Evolutionary conservation across 2,329 filamentous ascomycete genomes (phyloP), one percentile per base, ranked within the genome.

Genomic region (Cercospora canescens): DNA sequence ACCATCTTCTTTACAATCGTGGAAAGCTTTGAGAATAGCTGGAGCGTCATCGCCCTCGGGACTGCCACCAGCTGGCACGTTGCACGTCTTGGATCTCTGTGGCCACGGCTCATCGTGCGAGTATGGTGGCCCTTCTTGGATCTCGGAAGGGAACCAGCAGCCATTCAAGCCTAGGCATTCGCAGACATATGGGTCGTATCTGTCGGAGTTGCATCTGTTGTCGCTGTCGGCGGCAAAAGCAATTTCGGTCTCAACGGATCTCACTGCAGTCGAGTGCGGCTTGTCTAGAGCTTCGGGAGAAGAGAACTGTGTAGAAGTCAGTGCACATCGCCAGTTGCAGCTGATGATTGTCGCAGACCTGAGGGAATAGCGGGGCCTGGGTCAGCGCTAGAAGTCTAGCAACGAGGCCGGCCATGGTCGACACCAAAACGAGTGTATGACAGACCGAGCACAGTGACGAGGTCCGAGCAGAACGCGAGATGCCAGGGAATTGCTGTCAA

Each of bases 21-120:
- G 72, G 72, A 87, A 86, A 0, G 85, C 85, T 6, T 79, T 67
- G 1, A 85, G 70, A 60, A 87, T 86, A 35, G 85, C 82, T 14
- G 84, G 83, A 28, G 82, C 81, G 73, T 87, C 85, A 70, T 87
- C 84, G 28, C 52, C 65, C 6, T 61, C 54, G 16, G 71, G 63
- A 62, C 71, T 63, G 28, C 61, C 63, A 24, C 65, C 28, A 26
- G 72, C 67, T 39, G 67, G 56, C 4, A 74, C 65, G 21, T 55
- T 39, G 57, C 72, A 74, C 7, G 67, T 73, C 60, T 67, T 73
- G 30, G 66, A 68, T 28, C 71, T 60, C 28, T 67, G 60, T n/a
- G 69, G 70, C 70, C 70, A 73, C 28, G 71, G 64, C 37, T 67
- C 68, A 21, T 68, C 64, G 41, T 71, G 67, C 16, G 64, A 64